Percentiles rank a stretch among this genome's conserved stretches.
Conservation (phyloP, 2,329 filamentous ascomycete species). For the Aureobasidium uvarum region DNA sequence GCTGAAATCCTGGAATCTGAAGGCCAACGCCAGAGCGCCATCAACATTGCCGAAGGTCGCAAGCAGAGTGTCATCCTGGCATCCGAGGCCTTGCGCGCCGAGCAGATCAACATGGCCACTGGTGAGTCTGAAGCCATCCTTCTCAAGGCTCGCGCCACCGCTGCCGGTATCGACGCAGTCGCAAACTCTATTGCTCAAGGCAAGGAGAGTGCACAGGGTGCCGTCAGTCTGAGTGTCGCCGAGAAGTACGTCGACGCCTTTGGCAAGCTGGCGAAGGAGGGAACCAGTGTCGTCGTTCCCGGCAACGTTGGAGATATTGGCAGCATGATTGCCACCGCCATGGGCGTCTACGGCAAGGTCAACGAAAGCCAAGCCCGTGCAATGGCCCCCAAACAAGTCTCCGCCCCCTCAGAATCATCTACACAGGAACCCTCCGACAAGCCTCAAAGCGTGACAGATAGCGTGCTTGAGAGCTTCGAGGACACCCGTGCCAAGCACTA, state of each 20-base stretch:
- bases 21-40: conserved; percentile 93
- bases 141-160: conserved; percentile 81
- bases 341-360: conserved; percentile 94
- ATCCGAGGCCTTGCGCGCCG: conserved; percentile 82
- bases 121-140: conserved; percentile 95
- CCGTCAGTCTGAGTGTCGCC: conserved; percentile 82
- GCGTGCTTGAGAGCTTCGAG: conserved; percentile 44
- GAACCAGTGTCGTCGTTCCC: conserved; percentile 91
- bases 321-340: conserved; percentile 92
- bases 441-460: conserved; percentile 36
- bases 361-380: conserved; percentile 72
- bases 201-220: conserved; percentile 71
- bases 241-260: conserved; percentile 99
- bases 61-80: conserved; percentile 97
- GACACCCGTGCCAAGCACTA: conserved; percentile 40
- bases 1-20: conserved; percentile 97
- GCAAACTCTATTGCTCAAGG: conserved; percentile 69
- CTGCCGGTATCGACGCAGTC: conserved; percentile 82
- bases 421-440: neutral
- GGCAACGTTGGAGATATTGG: conserved; percentile 96
- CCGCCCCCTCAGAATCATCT: conserved; percentile 25
- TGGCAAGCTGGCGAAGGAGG: conserved; percentile 86
- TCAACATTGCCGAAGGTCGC: conserved; percentile 97
- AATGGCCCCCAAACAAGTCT: conserved; percentile 54
- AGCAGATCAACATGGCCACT: conserved; percentile 88